Evolutionary conservation across 257 asterid genomes (phyloP), one percentile per base, ranked within the genome.

Genomic region (Nicotiana undulata): DNA sequence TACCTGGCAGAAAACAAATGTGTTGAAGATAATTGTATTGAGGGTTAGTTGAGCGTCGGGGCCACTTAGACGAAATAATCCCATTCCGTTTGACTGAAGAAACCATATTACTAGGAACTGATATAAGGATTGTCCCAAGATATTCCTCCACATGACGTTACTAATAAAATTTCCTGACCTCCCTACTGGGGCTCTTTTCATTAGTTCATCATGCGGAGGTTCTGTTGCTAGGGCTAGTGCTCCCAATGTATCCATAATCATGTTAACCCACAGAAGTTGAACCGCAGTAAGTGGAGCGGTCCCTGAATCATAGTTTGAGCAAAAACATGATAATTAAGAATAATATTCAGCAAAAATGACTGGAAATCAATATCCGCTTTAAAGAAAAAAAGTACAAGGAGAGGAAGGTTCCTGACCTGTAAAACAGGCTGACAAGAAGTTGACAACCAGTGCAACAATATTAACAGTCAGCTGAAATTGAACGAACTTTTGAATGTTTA

Each of bases 191-290:
- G 93, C 40, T 83, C 93, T 90, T 85, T 93, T 93, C 99, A 95
- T 93, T 17, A 93, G 90, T 32, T 90, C 97, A 1, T 91, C 97
- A 2, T 91, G 86, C 0, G 99, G 98, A 20, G 99, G 98, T 88
- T 95, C 99, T 0, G 99, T 95, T 76, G 99, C 99, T 9, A 95
- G 87, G 11, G 98, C 99, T 52, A 95, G 97, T 28, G 99, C 99
- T 8, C 99, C 99, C 11, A 95, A 85, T 3, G 98, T 95, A 88
- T 95, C 99, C 99, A 95, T 95, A 63, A 95, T 95, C 99, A 95
- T 95, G 80, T 95, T 95, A 32, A 95, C 99, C 99, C 99, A 95
- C 86, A 95, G 84, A 28, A 95, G 98, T 78, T 95, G 99, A 79
- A 95, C 99, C 37, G 99, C 99, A 29, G 99, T 95, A 8, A 95